phyloP scores from a whole-genome alignment of 2,329 filamentous ascomycete species.

The Cladophialophora psammophila region DNA sequence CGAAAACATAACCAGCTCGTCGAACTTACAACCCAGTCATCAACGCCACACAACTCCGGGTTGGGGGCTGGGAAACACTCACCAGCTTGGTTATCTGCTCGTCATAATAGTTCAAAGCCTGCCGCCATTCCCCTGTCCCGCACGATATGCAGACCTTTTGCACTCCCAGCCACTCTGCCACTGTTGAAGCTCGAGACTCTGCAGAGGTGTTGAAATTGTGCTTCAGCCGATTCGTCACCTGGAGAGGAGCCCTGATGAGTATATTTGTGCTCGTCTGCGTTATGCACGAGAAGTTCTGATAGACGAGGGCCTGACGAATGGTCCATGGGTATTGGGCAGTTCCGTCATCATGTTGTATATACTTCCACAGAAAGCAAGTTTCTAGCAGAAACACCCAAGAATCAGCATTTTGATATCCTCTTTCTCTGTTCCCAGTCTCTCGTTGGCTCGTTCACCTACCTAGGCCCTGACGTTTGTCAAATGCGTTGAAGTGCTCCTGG shows the following conservation, averaged over 20 bases:
- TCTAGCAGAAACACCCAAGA: background rate
- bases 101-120: constrained; percentile 11
- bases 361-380: constrained; percentile 15
- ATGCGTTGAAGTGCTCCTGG: background rate
- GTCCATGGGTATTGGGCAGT: constrained; percentile 10
- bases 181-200: background rate
- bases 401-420: background rate
- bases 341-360: constrained; percentile 6
- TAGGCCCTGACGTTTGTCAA: background rate
- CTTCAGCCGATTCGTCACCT: constrained; percentile 3
- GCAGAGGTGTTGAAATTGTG: constrained; percentile 5
- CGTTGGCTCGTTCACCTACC: background rate
- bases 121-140: constrained; percentile 9
- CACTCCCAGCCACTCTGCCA: background rate
- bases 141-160: constrained; percentile 6
- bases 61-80: background rate
- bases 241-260: constrained; percentile 5
- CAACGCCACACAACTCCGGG: background rate
- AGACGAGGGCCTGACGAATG: constrained; percentile 10
- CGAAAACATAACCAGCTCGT: constrained; percentile 9
- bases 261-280: constrained; percentile 5
- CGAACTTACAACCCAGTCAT: background rate
- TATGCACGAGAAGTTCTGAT: constrained; percentile 10
- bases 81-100: constrained; percentile 6
- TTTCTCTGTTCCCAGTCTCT: background rate